Evolutionary conservation across 176 grass and related monocot genomes (phyloP).

Genomic region (Bothriochloa decipiens): DNA sequence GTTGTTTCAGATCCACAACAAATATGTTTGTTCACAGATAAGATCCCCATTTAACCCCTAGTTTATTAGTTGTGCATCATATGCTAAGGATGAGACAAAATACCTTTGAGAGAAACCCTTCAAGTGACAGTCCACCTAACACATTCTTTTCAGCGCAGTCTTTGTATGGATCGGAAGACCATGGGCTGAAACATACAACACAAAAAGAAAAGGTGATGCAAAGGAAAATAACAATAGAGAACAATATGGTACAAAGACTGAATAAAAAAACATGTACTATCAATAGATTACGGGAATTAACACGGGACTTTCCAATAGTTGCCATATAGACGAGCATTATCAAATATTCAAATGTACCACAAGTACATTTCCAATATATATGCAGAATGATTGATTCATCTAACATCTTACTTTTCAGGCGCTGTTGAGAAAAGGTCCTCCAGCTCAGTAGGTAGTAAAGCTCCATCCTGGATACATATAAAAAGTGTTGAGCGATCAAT

Average conservation of each 20-base stretch:
- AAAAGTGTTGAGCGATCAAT: slow-evolving; percentile 15
- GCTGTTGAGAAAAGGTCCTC: slow-evolving; percentile 96
- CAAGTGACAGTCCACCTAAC: slow-evolving; percentile 81
- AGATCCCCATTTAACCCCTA: neutral
- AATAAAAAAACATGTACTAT: neutral
- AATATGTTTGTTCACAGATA: no score
- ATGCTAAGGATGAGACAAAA: neutral
- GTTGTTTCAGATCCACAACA: no score
- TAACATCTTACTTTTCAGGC: slow-evolving; percentile 77
- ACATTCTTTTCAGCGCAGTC: slow-evolving; percentile 91
- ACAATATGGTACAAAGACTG: neutral
- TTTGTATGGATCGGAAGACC: slow-evolving; percentile 71
- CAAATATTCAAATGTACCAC: neutral
- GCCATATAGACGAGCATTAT: neutral
- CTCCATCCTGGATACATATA: slow-evolving; percentile 67
- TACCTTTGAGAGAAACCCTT: slow-evolving; percentile 98
- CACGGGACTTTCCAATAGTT: neutral
- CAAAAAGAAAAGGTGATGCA: neutral
- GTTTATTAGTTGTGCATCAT: no score
- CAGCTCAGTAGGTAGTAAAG: slow-evolving; percentile 80
- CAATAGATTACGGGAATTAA: neutral
- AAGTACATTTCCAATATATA: neutral
- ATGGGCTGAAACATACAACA: slow-evolving; percentile 60
- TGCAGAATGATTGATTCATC: neutral
- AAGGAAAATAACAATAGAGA: slow-evolving; percentile 9